Percentiles rank a stretch among this genome's conserved stretches.
phyloP scores from a whole-genome alignment of 1,139 yeast species.

The Suzukiozyma palmioleophila region DNA sequence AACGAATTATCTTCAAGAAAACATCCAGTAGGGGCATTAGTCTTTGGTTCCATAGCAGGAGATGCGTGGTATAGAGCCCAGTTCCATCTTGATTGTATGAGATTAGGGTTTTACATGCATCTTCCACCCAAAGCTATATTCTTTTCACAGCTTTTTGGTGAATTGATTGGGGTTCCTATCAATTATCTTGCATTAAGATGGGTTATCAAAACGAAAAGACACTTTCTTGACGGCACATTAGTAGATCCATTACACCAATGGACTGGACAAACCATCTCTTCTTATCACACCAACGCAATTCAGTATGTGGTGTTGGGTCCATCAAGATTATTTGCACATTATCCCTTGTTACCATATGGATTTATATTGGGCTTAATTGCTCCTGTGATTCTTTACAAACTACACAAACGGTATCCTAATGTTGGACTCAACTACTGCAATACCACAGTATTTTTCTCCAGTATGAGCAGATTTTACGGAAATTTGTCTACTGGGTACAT shows the following conservation, averaged over 20 bases:
- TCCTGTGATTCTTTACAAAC: conserved; percentile 29
- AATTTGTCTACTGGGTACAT: conserved; percentile 48
- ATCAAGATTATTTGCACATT: conserved; percentile 32
- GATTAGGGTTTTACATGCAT: conserved; percentile 46
- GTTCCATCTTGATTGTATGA: conserved; percentile 44
- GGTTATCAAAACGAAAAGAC: conserved; percentile 38
- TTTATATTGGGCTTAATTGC: conserved; percentile 36
- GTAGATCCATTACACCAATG: conserved; percentile 48
- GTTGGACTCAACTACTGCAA: conserved; percentile 37
- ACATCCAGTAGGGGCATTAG: conserved; percentile 47
- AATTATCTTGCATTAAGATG: conserved; percentile 44
- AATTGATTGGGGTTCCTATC: conserved; percentile 46
- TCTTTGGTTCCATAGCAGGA: conserved; percentile 49
- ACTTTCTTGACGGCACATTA: conserved; percentile 32
- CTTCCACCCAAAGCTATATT: conserved; percentile 45
- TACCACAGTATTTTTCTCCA: conserved; percentile 46
- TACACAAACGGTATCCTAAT: conserved; percentile 21
- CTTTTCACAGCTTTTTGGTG: conserved; percentile 47
- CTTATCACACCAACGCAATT: conserved; percentile 44
- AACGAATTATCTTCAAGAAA: conserved; percentile 25
- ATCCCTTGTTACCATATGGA: conserved; percentile 41
- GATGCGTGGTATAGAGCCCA: conserved; percentile 54
- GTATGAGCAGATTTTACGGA: conserved; percentile 46
- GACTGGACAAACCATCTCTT: conserved; percentile 44
- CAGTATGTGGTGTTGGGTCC: conserved; percentile 51